Percentiles rank a stretch among this genome's conserved stretches.
phyloP scores from a whole-genome alignment of 177 flowering plant species.

The Vitis hybrid region DNA sequence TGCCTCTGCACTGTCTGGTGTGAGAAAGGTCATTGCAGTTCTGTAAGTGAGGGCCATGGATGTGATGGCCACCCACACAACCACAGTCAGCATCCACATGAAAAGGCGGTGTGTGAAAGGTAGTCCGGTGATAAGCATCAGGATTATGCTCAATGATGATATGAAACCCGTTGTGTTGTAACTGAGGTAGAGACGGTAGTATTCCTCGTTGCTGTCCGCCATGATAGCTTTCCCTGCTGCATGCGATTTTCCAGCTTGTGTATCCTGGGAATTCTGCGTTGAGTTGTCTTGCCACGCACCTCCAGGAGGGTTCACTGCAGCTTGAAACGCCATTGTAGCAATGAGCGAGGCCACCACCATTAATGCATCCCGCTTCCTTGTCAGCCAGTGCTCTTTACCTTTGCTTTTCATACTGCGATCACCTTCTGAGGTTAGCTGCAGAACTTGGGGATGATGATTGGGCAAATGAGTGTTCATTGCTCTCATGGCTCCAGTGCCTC shows the following conservation, averaged over 20 bases:
- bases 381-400: conserved; percentile 11
- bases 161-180: no score
- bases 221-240: no score
- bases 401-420: neutral
- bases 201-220: no score
- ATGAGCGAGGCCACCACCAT: conserved; percentile 33
- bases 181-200: no score
- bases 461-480: neutral
- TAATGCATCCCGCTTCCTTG: conserved; percentile 6
- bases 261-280: neutral
- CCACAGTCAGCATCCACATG: neutral
- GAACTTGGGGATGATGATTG: neutral
- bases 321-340: conserved; percentile 32
- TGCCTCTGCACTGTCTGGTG: neutral
- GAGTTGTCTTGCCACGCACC: conserved; percentile 20
- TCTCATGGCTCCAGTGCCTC: neutral
- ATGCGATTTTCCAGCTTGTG: no score
- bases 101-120: neutral
- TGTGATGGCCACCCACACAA: conserved; percentile 1
- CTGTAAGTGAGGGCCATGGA: neutral
- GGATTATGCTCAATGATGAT: neutral
- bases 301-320: conserved; percentile 18
- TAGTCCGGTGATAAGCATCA: neutral
- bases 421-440: neutral
- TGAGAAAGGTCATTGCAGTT: neutral